A percentile compares a stretch with the other conserved stretches of the same genome.
Conservation (phyloP, 2,329 filamentous ascomycete species). For the Aspergillus pseudoviridinutans region DNA sequence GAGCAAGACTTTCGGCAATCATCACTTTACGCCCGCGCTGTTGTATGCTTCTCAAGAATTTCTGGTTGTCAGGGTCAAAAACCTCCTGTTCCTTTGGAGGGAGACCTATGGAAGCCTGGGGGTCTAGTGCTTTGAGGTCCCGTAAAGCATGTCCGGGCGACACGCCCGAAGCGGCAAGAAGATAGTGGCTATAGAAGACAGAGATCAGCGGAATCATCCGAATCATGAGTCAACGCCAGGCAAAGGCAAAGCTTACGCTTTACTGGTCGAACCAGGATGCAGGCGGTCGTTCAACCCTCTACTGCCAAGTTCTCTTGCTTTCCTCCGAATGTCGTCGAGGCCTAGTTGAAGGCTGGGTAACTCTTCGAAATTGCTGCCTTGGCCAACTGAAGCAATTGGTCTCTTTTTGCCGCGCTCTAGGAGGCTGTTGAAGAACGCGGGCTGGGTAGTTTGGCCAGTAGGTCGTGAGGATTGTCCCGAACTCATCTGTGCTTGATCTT, state of each 20-base stretch:
- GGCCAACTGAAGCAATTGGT: constrained; percentile 61
- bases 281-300: constrained; percentile 50
- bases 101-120: constrained; percentile 56
- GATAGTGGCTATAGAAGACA: constrained; percentile 64
- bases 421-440: constrained; percentile 62
- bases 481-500: constrained; percentile 22
- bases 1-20: constrained; percentile 84
- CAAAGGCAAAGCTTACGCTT: constrained; percentile 45
- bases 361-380: constrained; percentile 59
- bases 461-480: constrained; percentile 21
- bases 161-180: constrained; percentile 89
- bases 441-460: constrained; percentile 40
- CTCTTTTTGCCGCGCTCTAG: constrained; percentile 64
- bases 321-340: constrained; percentile 75
- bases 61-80: constrained; percentile 56
- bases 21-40: constrained; percentile 87
- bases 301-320: constrained; percentile 73
- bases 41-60: constrained; percentile 80
- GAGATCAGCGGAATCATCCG: background rate
- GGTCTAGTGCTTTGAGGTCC: constrained; percentile 76
- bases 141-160: constrained; percentile 80
- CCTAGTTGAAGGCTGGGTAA: constrained; percentile 87
- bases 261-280: constrained; percentile 43
- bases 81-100: constrained; percentile 33
- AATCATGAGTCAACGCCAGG: background rate